Evolutionary conservation across 2,329 filamentous ascomycete genomes (phyloP).

Genomic region (Fusarium pseudograminearum): DNA sequence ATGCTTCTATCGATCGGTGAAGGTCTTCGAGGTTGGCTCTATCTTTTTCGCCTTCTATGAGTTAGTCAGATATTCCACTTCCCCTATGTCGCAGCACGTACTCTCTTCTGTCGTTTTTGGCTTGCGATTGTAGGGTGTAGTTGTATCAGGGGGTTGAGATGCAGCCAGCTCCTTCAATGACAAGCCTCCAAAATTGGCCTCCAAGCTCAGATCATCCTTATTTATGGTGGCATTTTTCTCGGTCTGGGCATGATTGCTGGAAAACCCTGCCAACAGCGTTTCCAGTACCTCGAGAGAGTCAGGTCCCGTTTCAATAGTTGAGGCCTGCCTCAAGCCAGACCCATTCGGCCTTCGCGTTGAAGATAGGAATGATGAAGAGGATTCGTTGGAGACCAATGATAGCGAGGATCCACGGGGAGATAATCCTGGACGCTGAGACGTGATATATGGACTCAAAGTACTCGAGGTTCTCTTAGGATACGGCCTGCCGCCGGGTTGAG

Average conservation of each 20-base stretch:
- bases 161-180: conserved; percentile 78
- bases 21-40: conserved; percentile 89
- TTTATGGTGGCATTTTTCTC: conserved; percentile 50
- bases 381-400: conserved; percentile 82
- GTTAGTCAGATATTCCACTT: not conserved
- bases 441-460: conserved; percentile 75
- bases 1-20: conserved; percentile 88
- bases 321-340: conserved; percentile 72
- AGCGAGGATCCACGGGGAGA: conserved; percentile 81
- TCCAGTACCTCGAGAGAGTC: conserved; percentile 79
- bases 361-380: conserved; percentile 78
- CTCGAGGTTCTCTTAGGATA: conserved; percentile 75
- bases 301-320: conserved; percentile 63
- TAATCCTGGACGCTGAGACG: conserved; percentile 75
- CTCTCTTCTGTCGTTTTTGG: conserved; percentile 78
- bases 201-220: conserved; percentile 68
- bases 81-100: conserved; percentile 56
- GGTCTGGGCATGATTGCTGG: conserved; percentile 25
- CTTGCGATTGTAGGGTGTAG: conserved; percentile 54
- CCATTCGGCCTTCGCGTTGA: conserved; percentile 75
- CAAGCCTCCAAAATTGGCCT: conserved; percentile 83
- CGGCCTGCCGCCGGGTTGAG: conserved; percentile 72
- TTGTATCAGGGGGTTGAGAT: conserved; percentile 46
- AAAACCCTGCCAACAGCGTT: conserved; percentile 55
- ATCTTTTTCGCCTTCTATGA: conserved; percentile 75